These are phyloP conservation scores for Macrolepiota dolichaula DNA, from an alignment of 768 basidiomycete species.

Conservation along the genomic window DNA sequence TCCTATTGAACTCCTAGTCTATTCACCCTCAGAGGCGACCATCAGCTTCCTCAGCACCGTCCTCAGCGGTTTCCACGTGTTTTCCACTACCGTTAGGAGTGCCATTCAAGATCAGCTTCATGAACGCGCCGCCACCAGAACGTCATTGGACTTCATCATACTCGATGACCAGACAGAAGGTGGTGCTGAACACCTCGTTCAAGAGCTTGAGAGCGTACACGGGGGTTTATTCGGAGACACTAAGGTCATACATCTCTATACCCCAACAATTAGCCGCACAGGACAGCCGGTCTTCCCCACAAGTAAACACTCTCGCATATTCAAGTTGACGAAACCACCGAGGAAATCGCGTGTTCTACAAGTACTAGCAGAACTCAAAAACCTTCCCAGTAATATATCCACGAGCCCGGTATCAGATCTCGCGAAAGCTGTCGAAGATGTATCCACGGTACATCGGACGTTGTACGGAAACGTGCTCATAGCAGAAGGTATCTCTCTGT, in stretches of 20 bases:
- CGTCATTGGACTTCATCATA: conserved; percentile 59
- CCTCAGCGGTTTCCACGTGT: conserved; percentile 49
- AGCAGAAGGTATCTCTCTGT: conserved; percentile 53
- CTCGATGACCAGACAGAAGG: conserved; percentile 65
- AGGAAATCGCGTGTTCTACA: conserved; percentile 58
- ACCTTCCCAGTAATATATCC: conserved; percentile 44
- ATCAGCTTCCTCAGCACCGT: conserved; percentile 52
- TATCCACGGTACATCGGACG: conserved; percentile 45
- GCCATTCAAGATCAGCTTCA: conserved; percentile 26
- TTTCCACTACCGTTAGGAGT: conserved; percentile 45
- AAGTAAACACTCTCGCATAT: conserved; percentile 49
- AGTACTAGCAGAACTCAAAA: conserved; percentile 56
- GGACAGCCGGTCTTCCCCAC: conserved; percentile 49
- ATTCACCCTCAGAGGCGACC: conserved; percentile 58
- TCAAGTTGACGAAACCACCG: conserved; percentile 72
- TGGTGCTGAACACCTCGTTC: conserved; percentile 54
- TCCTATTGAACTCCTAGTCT: conserved; percentile 50
- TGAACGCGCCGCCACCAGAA: conserved; percentile 23
- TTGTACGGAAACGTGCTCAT: conserved; percentile 67
- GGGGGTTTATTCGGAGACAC: conserved; percentile 43
- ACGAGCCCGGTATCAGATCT: conserved; percentile 32
- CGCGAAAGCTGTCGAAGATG: conserved; percentile 42
- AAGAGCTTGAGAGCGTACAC: conserved; percentile 38
- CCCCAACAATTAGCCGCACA: conserved; percentile 59
- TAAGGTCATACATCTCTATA: conserved; percentile 69